These are phyloP conservation scores for Stentor coeruleus DNA, from an alignment of 73 alveolate genomes.

Conservation along the genomic window DNA sequence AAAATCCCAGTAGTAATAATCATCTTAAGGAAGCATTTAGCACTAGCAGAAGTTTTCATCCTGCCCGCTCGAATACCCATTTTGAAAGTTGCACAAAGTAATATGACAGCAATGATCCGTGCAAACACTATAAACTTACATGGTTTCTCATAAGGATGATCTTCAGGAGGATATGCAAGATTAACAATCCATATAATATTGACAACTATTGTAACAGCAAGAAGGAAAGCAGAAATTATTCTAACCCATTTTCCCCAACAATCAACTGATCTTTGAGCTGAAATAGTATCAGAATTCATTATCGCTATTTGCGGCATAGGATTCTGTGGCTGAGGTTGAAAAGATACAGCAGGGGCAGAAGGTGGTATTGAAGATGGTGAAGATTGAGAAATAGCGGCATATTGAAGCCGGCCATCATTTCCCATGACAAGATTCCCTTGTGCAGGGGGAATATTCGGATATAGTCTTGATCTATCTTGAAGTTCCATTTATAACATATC, in stretches of 20 bases:
- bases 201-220: neutral
- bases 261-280: neutral
- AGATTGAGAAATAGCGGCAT: neutral
- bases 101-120: neutral
- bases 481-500: conserved; percentile 7
- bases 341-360: neutral
- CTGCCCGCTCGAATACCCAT: neutral
- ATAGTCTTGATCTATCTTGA: neutral
- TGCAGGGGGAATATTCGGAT: neutral
- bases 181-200: neutral
- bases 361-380: neutral
- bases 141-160: neutral
- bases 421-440: neutral
- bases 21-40: neutral
- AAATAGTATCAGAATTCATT: neutral
- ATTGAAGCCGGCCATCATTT: neutral
- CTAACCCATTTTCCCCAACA: neutral
- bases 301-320: too few species aligned
- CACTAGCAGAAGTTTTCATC: neutral
- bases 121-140: neutral
- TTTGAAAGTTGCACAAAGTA: neutral
- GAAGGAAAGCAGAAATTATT: neutral
- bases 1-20: neutral
- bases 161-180: neutral
- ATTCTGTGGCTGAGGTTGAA: neutral